Base-by-base conservation (phyloP, 306 rosid species). In the Cicer chorassanicum region DNA sequence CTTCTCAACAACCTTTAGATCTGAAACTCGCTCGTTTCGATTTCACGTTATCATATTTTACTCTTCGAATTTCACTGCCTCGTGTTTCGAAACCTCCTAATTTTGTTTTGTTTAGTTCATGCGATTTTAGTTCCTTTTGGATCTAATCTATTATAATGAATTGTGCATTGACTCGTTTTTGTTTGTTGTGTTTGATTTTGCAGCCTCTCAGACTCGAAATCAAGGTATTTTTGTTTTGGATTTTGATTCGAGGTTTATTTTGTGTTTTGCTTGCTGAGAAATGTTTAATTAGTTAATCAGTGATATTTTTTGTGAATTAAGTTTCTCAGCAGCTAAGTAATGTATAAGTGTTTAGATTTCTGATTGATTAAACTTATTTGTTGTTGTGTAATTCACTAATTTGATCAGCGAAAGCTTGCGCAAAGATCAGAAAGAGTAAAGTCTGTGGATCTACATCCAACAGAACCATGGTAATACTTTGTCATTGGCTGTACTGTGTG, bases 191-290 rank as follows among this genome's bases (percentile, higher is more conserved):
- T 59, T 72, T 72, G 86, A 78, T 44, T 83, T 81, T 54, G 75
- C 92, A 95, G 99, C 99, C 99, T 95, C 97, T 95, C 87, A 84
- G 99, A 88, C 98, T 95, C 75, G 99, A 95, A 89, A 95, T 95
- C 82, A 95, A 95, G 99, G 99, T 95, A 86, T 68, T 34, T 9
- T 43, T 48, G 59, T 6, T 45, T 74, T 40, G 18, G 5, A 29
- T 48, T 55, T 59, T 49, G 61, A 54, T 79, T 81, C 44, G 12
- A 53, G 60, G 12, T 19, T 60, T 13, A 65, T 71, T 34, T 67
- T 41, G 66, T 79, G 81, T 16, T 70, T 55, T 29, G 79, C 72
- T 72, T 68, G 54, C 77, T 9, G 62, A 80, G 76, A 40, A 76
- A 44, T 66, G 68, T 41, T 76, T 45, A 42, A 19, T 80, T 48